Conservation (phyloP, 768 basidiomycete genomes). For the Astraeus odoratus region DNA sequence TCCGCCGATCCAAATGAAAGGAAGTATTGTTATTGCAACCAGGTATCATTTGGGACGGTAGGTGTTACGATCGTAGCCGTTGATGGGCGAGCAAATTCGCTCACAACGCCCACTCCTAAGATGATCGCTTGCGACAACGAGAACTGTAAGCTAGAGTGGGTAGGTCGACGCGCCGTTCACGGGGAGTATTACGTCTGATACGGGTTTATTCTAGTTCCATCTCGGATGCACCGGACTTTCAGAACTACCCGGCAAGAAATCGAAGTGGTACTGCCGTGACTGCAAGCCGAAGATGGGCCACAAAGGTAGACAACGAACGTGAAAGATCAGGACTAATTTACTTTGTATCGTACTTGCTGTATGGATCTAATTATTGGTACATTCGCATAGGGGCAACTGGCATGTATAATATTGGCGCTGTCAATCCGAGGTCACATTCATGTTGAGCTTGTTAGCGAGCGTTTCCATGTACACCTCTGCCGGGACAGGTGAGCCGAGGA, state of each 20-base stretch:
- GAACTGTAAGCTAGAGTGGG: conserved; percentile 78
- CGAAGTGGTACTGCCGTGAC: conserved; percentile 67
- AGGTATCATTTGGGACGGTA: conserved; percentile 76
- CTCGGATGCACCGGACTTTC: conserved; percentile 57
- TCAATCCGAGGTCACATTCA: conserved; percentile 35
- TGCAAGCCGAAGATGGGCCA: conserved; percentile 38
- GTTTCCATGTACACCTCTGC: conserved; percentile 85
- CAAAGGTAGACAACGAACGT: conserved; percentile 28
- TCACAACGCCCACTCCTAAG: conserved; percentile 28
- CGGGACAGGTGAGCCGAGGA: conserved; percentile 1
- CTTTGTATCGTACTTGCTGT: too few relatives aligned
- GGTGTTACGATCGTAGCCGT: conserved; percentile 19
- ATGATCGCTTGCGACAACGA: conserved; percentile 85
- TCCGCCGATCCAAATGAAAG: conserved; percentile 42
- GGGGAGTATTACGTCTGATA: neutral
- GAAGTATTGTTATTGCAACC: conserved; percentile 77
- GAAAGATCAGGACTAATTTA: too few relatives aligned
- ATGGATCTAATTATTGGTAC: neutral
- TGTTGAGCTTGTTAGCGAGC: conserved; percentile 70
- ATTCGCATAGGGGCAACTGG: conserved; percentile 11
- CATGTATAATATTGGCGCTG: conserved; percentile 7
- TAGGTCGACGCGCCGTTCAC: conserved; percentile 31
- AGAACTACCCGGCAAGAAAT: conserved; percentile 47
- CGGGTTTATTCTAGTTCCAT: conserved; percentile 58
- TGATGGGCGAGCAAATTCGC: neutral